Evolutionary conservation across 352 stramenopile genomes (phyloP), one percentile per base, ranked within the genome.

Genomic region (Phytophthora tentaculata): DNA sequence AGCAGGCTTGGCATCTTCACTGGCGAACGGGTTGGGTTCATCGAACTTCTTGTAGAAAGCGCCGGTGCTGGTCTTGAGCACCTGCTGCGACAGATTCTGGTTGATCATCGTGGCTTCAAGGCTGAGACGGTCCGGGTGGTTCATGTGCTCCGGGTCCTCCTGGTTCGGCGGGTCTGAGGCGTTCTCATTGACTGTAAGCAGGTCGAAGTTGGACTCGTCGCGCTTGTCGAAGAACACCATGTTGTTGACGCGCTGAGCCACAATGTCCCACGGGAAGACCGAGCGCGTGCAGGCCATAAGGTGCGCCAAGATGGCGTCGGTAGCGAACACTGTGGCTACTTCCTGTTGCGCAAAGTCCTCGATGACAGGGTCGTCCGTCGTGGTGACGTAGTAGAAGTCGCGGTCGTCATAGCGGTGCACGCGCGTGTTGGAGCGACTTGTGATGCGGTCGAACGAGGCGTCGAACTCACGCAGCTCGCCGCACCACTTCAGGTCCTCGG

Each of bases 91-190:
- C 76, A 99, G 97, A 77, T 99, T 99, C 77, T 99, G 96, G 83
- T 99, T 99, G 76, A 99, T 98, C 86, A 98, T 98, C 6, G 97
- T 99, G 2, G 97, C 97, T 63, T 99, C 97, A 6, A 99, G 82
- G 61, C 83, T 95, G 13, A 99, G 85, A 23, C 97, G 88, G 79
- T 99, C 95, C 16, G 96, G 96, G 63, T 97, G 95, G 85, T 99
- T 99, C 70, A 99, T 97, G 68, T 90, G 88, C 55, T 96, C 89
- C n/a, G 86, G 77, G 56, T 97, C 89, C 24, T 97, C 86, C 50
- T 83, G 74, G 17, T 63, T 76, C 1, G 97, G 97, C 43, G 96
- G 89, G 23, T 98, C 92, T 55, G 95, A 92, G 16, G 96, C 81
- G 39, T 98, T 99, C 81, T 99, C 97, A 70, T 97, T 94, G 7